These are phyloP conservation scores for Talaromyces pinophilus DNA, from an alignment of 2,329 filamentous ascomycete species.

Conservation along the genomic window DNA sequence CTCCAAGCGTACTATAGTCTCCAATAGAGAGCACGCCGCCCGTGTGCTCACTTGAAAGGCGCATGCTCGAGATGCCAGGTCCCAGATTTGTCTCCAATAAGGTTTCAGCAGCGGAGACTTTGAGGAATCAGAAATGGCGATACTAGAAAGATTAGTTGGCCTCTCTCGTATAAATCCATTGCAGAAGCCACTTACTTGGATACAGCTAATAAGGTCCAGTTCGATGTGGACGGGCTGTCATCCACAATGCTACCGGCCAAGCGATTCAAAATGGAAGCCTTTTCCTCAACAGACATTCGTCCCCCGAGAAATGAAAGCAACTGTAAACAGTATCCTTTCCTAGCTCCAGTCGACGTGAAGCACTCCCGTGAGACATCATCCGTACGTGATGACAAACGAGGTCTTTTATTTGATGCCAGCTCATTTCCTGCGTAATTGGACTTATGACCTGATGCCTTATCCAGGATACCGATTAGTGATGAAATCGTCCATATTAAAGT, in stretches of 20 bases:
- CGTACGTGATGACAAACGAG: slow-evolving; percentile 38
- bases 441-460: slow-evolving; percentile 28
- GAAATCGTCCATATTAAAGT: slow-evolving; percentile 43
- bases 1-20: slow-evolving; percentile 64
- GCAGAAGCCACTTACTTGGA: slow-evolving; percentile 61
- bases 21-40: slow-evolving; percentile 72
- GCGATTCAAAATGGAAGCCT: slow-evolving; percentile 59
- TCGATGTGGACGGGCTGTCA: slow-evolving; percentile 66
- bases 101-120: slow-evolving; percentile 44
- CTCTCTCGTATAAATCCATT: not conserved
- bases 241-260: slow-evolving; percentile 64
- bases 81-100: slow-evolving; percentile 75
- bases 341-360: slow-evolving; percentile 38
- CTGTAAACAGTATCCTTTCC: slow-evolving; percentile 56
- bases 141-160: slow-evolving; percentile 28
- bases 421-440: slow-evolving; percentile 20
- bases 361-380: slow-evolving; percentile 42
- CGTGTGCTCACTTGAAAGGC: slow-evolving; percentile 71
- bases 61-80: slow-evolving; percentile 68
- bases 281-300: slow-evolving; percentile 53
- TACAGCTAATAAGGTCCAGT: slow-evolving; percentile 84
- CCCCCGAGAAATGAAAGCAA: slow-evolving; percentile 55
- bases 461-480: slow-evolving; percentile 43
- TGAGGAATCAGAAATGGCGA: slow-evolving; percentile 38
- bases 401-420: slow-evolving; percentile 37